Percentiles rank a stretch among this genome's conserved stretches.
phyloP scores from a whole-genome alignment of 257 asterid species.

The Solanum megistacrolobum region DNA sequence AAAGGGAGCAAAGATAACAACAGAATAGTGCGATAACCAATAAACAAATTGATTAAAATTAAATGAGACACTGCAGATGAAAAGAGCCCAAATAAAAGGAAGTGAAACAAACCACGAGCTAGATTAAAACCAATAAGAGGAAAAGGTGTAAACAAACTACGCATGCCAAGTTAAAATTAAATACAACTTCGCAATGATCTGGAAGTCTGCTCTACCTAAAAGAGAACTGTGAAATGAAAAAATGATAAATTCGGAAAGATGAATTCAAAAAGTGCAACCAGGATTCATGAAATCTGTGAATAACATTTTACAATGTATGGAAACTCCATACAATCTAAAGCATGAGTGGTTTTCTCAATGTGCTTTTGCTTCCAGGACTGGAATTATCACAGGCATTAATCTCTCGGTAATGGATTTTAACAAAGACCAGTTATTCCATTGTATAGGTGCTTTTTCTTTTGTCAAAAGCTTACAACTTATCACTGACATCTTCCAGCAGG shows the following conservation, averaged over 20 bases:
- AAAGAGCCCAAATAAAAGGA: neutral
- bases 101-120: neutral
- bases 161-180: neutral
- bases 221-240: neutral
- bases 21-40: neutral
- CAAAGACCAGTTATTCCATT: neutral
- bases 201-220: neutral
- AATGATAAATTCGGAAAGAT: neutral
- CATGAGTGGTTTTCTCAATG: neutral
- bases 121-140: neutral
- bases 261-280: neutral
- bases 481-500: slow-evolving; percentile 80
- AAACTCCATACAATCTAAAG: neutral
- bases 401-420: neutral
- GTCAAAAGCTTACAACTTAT: slow-evolving; percentile 50
- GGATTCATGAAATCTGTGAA: neutral
- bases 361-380: neutral
- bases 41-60: neutral
- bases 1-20: neutral
- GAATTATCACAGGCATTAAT: neutral
- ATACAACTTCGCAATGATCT: neutral
- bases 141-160: neutral
- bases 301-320: neutral
- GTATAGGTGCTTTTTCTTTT: neutral
- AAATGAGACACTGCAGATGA: neutral